Conservation (phyloP, 805 yeast genomes). For the Starmerella bombicola region DNA sequence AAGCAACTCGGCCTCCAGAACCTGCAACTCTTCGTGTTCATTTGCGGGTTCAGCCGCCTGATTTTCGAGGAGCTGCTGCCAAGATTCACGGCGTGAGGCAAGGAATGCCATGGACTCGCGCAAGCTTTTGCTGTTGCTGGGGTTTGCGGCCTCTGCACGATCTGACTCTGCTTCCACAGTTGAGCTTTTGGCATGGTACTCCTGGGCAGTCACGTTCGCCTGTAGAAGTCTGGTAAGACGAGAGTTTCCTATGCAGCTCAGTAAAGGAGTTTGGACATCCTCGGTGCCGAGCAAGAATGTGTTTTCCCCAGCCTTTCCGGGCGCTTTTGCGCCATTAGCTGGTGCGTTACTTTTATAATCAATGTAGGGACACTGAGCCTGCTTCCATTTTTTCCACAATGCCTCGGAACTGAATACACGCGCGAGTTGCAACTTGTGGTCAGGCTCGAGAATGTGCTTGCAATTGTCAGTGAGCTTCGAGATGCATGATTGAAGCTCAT, state of each 20-base stretch:
- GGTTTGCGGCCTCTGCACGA: not conserved
- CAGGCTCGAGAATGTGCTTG: not conserved
- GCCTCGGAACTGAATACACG: not conserved
- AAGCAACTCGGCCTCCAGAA: not conserved
- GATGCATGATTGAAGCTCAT: not conserved
- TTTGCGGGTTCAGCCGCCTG: not conserved
- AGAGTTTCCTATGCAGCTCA: not conserved
- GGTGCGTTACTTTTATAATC: not conserved
- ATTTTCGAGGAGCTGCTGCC: not conserved
- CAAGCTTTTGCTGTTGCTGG: not conserved
- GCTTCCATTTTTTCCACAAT: slow-evolving; percentile 5
- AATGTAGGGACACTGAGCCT: slow-evolving; percentile 1
- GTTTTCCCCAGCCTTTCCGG: no score
- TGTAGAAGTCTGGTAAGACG: slow-evolving; percentile 1
- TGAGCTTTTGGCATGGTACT: not conserved
- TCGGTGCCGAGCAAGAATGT: not conserved
- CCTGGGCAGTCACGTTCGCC: not conserved
- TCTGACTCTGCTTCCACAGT: no score
- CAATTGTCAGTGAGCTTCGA: not conserved
- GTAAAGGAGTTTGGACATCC: not conserved
- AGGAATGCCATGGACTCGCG: not conserved
- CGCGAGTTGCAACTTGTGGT: not conserved
- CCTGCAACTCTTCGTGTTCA: not conserved
- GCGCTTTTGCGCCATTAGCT: no score
- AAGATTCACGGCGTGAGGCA: slow-evolving; percentile 1